Evolutionary conservation across 176 grass and related monocot species (phyloP).

Genomic region (Hyparrhenia diplandra): DNA sequence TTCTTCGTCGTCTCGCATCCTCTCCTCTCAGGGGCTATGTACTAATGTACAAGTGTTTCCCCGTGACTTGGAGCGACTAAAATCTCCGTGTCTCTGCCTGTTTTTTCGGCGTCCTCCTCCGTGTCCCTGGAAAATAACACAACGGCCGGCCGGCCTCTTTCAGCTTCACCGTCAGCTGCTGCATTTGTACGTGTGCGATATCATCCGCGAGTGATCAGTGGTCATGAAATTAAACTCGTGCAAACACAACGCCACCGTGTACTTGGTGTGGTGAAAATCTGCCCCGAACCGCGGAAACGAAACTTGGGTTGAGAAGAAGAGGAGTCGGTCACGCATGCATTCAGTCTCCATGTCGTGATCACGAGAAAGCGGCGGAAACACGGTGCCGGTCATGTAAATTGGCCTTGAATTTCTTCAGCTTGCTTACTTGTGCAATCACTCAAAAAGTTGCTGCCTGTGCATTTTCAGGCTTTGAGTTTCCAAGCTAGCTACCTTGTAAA

Average conservation of each 20-base stretch:
- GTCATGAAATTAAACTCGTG: too few relatives aligned
- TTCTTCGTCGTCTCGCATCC: not conserved
- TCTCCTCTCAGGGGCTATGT: not conserved
- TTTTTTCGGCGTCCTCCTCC: too few relatives aligned
- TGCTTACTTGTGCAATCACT: not conserved
- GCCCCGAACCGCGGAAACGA: not conserved
- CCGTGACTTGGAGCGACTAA: not conserved
- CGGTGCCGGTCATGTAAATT: not conserved
- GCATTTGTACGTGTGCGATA: too few relatives aligned
- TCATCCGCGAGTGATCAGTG: too few relatives aligned
- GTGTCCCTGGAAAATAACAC: not conserved
- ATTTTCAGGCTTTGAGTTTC: not conserved
- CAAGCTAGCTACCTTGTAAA: not conserved
- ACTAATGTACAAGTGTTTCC: not conserved
- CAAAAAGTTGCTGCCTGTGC: not conserved
- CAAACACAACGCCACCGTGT: too few relatives aligned
- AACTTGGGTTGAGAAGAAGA: not conserved
- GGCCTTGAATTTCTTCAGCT: not conserved
- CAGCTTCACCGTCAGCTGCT: too few relatives aligned
- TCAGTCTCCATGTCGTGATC: not conserved
- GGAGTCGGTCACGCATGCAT: not conserved
- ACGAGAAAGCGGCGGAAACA: not conserved
- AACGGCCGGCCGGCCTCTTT: too few relatives aligned
- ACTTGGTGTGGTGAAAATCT: not conserved
- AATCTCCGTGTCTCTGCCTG: not conserved